Evolutionary conservation across 345 rosid genomes (phyloP).

Genomic region (Eucalyptus albens): DNA sequence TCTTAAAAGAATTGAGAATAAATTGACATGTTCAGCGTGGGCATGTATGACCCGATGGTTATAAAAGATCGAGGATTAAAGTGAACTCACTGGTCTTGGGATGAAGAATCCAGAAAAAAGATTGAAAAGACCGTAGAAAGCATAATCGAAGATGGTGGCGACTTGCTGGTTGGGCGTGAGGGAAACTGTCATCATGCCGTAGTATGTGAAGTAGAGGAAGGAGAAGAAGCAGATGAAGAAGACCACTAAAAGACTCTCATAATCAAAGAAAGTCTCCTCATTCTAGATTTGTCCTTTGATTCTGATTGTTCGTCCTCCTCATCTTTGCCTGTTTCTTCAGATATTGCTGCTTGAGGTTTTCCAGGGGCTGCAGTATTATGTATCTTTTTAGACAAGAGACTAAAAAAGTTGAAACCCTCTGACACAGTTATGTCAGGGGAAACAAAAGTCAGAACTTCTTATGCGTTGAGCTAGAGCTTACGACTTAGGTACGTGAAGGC

Average conservation of each 20-base stretch:
- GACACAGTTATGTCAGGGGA: background rate
- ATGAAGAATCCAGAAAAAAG: conserved; percentile 86
- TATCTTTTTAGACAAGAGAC: background rate
- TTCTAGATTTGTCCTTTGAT: conserved; percentile 14
- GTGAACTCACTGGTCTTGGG: conserved; percentile 56
- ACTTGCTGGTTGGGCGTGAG: conserved; percentile 80
- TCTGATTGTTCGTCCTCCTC: conserved; percentile 5
- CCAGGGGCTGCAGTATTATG: background rate
- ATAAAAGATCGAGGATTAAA: background rate
- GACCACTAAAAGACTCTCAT: conserved; percentile 14
- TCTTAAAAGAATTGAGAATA: conserved; percentile 12
- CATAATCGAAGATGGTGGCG: conserved; percentile 62
- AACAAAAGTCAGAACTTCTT: background rate
- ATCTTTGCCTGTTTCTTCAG: conserved; percentile 38
- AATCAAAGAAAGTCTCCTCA: conserved; percentile 6
- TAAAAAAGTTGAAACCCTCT: background rate
- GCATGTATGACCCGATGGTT: background rate
- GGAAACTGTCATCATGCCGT: conserved; percentile 91
- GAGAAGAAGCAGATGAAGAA: conserved; percentile 73
- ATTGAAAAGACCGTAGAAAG: conserved; percentile 66
- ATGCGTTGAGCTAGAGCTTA: conserved; percentile 14
- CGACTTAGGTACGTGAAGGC: conserved; percentile 53
- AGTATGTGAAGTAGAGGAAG: conserved; percentile 91
- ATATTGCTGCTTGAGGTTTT: conserved; percentile 42
- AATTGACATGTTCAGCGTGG: background rate